Percentiles rank a stretch among this genome's conserved stretches.
Evolutionary conservation across 495 filamentous ascomycete species (phyloP).

Genomic region (Lentithecium fluviatile): DNA sequence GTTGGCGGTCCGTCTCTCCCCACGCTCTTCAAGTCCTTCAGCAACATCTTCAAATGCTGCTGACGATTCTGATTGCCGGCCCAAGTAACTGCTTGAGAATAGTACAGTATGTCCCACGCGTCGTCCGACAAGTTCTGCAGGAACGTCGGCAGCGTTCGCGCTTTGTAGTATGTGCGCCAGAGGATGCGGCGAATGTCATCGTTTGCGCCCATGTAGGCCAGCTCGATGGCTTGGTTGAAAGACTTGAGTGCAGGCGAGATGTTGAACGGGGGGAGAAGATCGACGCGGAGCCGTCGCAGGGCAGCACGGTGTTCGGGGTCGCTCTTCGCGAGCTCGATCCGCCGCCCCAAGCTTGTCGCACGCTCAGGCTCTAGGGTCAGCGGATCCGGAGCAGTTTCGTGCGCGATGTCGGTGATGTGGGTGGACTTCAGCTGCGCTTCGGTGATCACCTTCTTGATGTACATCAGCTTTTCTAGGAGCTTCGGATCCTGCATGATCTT

Average conservation of each 20-base stretch:
- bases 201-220: constrained; percentile 29
- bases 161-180: constrained; percentile 30
- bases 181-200: constrained; percentile 29
- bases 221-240: constrained; percentile 25
- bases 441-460: constrained; percentile 5
- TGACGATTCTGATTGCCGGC: constrained; percentile 25
- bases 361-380: constrained; percentile 2
- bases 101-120: constrained; percentile 34
- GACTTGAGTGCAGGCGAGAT: constrained; percentile 9
- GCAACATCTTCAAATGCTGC: constrained; percentile 25
- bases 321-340: constrained; percentile 19
- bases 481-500: constrained; percentile 28
- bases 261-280: constrained; percentile 27
- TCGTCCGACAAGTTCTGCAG: constrained; percentile 28
- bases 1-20: constrained; percentile 33
- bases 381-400: constrained; percentile 20
- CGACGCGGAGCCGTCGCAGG: constrained; percentile 21
- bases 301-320: constrained; percentile 31
- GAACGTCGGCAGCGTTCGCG: constrained; percentile 25
- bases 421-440: background rate
- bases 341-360: constrained; percentile 6
- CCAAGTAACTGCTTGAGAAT: constrained; percentile 33
- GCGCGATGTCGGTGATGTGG: background rate
- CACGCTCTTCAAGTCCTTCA: constrained; percentile 24
- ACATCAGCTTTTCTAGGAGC: constrained; percentile 21